Evolutionary conservation across 257 asterid species (phyloP), one percentile per base, ranked within the genome.

Genomic region (Lithospermum erythrorhizon): DNA sequence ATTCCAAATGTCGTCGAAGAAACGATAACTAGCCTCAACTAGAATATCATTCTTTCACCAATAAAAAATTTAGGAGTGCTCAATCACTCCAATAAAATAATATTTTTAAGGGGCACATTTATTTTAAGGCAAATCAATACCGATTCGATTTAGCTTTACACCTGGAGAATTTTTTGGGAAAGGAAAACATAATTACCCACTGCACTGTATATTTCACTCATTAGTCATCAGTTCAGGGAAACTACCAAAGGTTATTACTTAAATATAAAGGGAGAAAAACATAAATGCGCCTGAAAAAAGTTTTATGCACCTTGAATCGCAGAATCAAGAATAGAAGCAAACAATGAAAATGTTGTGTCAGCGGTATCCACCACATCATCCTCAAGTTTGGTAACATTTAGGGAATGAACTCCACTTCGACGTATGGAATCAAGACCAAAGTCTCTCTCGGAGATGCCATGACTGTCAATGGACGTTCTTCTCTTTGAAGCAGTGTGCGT

Each of bases 321-420:
- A 77, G 96, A 88, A 76, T 91, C 95, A 68, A 93, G 85, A 61
- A 93, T 78, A 68, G 89, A 86, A 49, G 97, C 97, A 81, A 93
- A 93, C 62, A 83, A 74, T 35, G 84, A 76, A 72, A 82, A 79
- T 29, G 87, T 86, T 37, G 82, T 70, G 68, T 86, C 97, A 64
- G 82, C 78, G 61, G 76, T 71, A 68, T 86, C 96, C 32, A 61
- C 35, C 27, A 73, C 70, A 62, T 81, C 79, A 72, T 79, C 86
- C 78, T 93, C 99, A 82, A 70, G 81, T 85, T 89, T 89, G 75
- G 87, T 77, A 61, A 78, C 71, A 79, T 81, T 84, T 35, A 86
- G 70, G 58, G 95, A 84, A 72, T 79, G 83, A 58, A 83, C 77
- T 70, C 83, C 96, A 77, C 79, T 66, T 70, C 77, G 75, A 63